Base-by-base conservation (phyloP, 1,284 basidiomycete species). In the Ustilago sp. region DNA sequence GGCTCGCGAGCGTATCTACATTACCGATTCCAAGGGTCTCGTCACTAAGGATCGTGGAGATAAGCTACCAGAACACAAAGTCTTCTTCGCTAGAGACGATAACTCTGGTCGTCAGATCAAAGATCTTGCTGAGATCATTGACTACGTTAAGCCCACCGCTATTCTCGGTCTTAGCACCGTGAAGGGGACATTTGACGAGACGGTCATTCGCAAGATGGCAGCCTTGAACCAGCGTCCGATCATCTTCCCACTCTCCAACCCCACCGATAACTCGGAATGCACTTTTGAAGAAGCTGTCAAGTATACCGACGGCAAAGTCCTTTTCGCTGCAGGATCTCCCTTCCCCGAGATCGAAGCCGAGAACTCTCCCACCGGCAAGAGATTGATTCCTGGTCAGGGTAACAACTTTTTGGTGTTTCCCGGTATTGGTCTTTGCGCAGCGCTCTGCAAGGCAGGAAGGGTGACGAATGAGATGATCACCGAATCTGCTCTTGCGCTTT, bases 171-270 rank as follows among this genome's bases (percentile, higher is more conserved):
- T 98, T 38, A 95, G 93, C 23, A 97, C 95, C 31, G 92, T 93
- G 76, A 90, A 90, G 88, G 91, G 91, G 54, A 93, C 94, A 1
- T 98, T 98, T 88, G 90, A 89, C 69, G 89, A 92, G 65, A 88
- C 89, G 12, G 92, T 94, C 61, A 90, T 98, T 71, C 88, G 90
- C 79, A 88, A 90, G 12, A 95, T 98, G 94, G 91, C 92, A n/a
- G 89, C 90, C 56, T 89, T 93, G 79, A 97, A 96, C 88, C 88
- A 90, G 23, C 90, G 92, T 28, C 95, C 95, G 32, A 95, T 97
- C 88, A 91, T 98, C 86, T 97, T 98, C 90, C 94, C 95, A 55
- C 91, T 98, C n/a, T 94, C 93, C 39, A 98, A 98, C 88, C 95
- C 95, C 35, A 92, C 93, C 54, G 89, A 90, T 55, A 90, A 94